Evolutionary conservation across 192 early-diverging fungal species (phyloP).

Genomic region (Umbelopsis sp.): DNA sequence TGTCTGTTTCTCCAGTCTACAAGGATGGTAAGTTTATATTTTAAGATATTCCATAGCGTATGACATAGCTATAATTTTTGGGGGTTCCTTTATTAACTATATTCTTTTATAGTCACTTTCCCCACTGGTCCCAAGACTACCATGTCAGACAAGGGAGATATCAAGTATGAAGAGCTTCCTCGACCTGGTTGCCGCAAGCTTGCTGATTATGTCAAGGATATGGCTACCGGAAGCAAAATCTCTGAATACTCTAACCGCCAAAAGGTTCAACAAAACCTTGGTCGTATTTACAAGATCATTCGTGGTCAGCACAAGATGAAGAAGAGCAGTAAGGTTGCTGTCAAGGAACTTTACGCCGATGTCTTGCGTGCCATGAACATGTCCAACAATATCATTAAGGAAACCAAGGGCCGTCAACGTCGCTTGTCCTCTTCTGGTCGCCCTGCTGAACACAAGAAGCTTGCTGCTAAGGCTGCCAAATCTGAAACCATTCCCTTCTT

Average conservation of each 20-base stretch:
- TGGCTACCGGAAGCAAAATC: conserved; percentile 73
- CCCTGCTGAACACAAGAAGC: conserved; percentile 51
- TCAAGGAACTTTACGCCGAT: conserved; percentile 71
- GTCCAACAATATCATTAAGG: conserved; percentile 72
- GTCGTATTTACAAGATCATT: conserved; percentile 78
- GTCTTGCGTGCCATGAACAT: conserved; percentile 73
- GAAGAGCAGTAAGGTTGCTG: conserved; percentile 68
- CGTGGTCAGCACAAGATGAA: conserved; percentile 78
- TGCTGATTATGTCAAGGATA: conserved; percentile 89
- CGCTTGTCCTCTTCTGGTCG: conserved; percentile 46
- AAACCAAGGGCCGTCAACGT: conserved; percentile 52
- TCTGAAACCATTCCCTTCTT: conserved; percentile 77
- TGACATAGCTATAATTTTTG: neutral
- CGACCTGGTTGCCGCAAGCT: conserved; percentile 85
- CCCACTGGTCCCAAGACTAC: conserved; percentile 83
- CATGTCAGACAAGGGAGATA: conserved; percentile 79
- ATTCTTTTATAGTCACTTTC: conserved; percentile 62
- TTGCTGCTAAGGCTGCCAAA: conserved; percentile 41
- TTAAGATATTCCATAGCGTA: neutral
- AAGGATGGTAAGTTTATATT: conserved; percentile 86
- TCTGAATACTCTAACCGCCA: conserved; percentile 76
- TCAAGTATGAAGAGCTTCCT: conserved; percentile 84
- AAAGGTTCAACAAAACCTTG: conserved; percentile 77
- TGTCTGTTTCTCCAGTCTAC: conserved; percentile 79
- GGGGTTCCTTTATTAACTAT: neutral